phyloP scores from a whole-genome alignment of 768 basidiomycete genomes.

The Leucosporidium yakuticum region DNA sequence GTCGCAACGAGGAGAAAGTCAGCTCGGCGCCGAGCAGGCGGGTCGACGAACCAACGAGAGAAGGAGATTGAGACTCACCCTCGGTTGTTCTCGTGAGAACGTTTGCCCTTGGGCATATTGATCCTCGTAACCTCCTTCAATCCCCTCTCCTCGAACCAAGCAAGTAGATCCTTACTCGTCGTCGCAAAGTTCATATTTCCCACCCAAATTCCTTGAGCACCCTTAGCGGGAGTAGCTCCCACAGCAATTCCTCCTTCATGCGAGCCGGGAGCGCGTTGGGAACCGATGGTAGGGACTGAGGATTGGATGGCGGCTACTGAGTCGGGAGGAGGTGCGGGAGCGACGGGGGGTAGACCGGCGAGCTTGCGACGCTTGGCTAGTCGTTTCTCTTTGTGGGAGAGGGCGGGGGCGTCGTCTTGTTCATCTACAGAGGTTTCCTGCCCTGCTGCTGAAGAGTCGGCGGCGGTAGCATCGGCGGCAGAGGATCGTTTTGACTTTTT shows the following conservation, averaged over 20 bases:
- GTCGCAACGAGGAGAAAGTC: neutral
- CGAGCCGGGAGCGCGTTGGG: neutral
- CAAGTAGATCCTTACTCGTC: slow-evolving; percentile 59
- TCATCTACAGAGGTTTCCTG: neutral
- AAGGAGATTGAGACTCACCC: slow-evolving; percentile 55
- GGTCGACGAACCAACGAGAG: neutral
- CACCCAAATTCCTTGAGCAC: slow-evolving; percentile 70
- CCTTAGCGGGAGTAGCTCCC: slow-evolving; percentile 38
- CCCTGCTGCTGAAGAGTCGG: neutral
- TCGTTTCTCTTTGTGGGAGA: slow-evolving; percentile 38
- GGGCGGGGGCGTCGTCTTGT: slow-evolving; percentile 21
- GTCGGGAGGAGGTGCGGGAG: neutral
- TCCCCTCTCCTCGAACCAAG: slow-evolving; percentile 27
- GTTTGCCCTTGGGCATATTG: slow-evolving; percentile 65
- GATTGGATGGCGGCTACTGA: neutral
- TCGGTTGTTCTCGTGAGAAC: slow-evolving; percentile 61
- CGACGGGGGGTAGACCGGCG: neutral
- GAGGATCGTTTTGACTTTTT: neutral
- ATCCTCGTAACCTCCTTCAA: slow-evolving; percentile 62
- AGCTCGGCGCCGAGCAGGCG: neutral
- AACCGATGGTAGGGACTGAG: neutral
- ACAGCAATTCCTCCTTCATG: slow-evolving; percentile 24
- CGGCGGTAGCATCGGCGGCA: neutral
- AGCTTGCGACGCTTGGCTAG: slow-evolving; percentile 33
- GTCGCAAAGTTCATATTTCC: slow-evolving; percentile 92